Evolutionary conservation across 768 basidiomycete genomes (phyloP), one percentile per base, ranked within the genome.

Genomic region (Naematelia encephala): DNA sequence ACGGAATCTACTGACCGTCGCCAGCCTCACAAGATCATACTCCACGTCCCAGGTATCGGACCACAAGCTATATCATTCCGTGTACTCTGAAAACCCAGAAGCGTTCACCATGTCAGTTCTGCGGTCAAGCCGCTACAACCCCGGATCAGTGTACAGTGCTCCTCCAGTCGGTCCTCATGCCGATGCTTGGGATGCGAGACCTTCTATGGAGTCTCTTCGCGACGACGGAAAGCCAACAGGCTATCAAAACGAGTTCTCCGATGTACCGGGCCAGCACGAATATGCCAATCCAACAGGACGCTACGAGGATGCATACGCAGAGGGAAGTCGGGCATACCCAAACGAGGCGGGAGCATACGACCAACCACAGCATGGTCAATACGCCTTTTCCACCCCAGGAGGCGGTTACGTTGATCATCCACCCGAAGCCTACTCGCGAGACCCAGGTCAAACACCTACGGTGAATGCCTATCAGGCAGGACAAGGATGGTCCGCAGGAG

Each of bases 21-120:
- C 34, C 57, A 77, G 75, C 54, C 54, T 86, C 23, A 68, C 84
- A 26, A 80, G 82, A 8, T 85, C 85, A 1, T 96, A 91, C 75
- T 83, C 86, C 25, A 77, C 80, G 16, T 81, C 83, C 12, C 91
- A 94, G 76, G 85, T 84, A 27, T 81, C 80, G n/a, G 90, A 91
- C 68, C 89, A 91, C 72, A 83, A 83, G 62, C 85, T 87, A 68
- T 92, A 90, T 69, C 85, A 87, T 69, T 83, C 84, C 23, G 80
- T 89, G 57, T 85, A 85, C 72, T 86, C 86, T 63, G 65, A 70
- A 27, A 74, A 74, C 47, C 72, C 73, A 10, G 76, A 77, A 50
- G 75, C 74, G 21, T 77, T 73, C 62, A 73, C 73, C 34, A 75
- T 77, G 75, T 70, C 73, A n/a, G 67, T 75, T 44, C 66, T 72